These are phyloP conservation scores for Phytophthora sp. DNA, from an alignment of 352 stramenopile species.

Conservation along the genomic window DNA sequence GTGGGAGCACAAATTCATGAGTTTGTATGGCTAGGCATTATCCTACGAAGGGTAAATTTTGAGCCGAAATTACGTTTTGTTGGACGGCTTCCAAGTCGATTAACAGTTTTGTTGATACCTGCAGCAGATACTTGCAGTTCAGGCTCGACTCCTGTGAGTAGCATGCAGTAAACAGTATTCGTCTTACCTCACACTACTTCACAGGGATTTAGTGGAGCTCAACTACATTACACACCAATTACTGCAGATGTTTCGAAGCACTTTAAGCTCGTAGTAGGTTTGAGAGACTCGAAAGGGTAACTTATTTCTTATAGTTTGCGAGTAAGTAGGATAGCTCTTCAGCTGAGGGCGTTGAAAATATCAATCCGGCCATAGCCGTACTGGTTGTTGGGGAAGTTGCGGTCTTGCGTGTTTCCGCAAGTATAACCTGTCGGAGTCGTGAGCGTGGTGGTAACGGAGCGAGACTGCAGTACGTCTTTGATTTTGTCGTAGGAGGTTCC, in stretches of 20 bases:
- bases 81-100: too few relatives aligned
- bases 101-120: too few relatives aligned
- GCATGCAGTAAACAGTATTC: too few relatives aligned
- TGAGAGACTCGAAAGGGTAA: too few relatives aligned
- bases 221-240: too few relatives aligned
- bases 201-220: too few relatives aligned
- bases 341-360: conserved; percentile 38
- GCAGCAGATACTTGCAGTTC: too few relatives aligned
- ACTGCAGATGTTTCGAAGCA: too few relatives aligned
- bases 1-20: background rate
- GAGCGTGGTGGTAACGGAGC: conserved; percentile 32
- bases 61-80: background rate
- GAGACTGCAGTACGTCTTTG: conserved; percentile 40
- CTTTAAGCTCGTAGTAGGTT: too few relatives aligned
- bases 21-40: background rate
- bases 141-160: too few relatives aligned
- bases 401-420: conserved; percentile 46
- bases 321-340: background rate
- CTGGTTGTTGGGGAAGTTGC: conserved; percentile 64
- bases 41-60: background rate
- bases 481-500: conserved; percentile 47
- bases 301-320: background rate
- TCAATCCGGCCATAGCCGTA: conserved; percentile 60
- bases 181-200: too few relatives aligned
- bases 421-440: conserved; percentile 37